Evolutionary conservation across 1,284 basidiomycete genomes (phyloP).

Genomic region (Hypsizygus ulmarius): DNA sequence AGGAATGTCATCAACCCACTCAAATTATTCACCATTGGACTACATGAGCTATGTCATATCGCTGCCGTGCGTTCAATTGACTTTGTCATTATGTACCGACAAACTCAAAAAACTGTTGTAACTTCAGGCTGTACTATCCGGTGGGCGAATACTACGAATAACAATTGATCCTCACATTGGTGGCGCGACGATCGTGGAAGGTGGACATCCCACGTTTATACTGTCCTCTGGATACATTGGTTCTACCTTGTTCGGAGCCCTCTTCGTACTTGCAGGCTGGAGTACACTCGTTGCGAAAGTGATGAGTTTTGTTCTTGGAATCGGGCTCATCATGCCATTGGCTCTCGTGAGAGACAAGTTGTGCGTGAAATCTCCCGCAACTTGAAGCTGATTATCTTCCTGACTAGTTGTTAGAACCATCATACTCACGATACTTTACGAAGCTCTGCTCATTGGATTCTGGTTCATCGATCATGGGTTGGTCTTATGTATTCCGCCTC

Average conservation of each 20-base stretch:
- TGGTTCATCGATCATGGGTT: conserved; percentile 85
- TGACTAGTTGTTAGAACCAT: conserved; percentile 59
- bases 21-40: conserved; percentile 81
- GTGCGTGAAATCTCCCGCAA: conserved; percentile 39
- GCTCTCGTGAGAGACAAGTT: conserved; percentile 80
- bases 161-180: conserved; percentile 82
- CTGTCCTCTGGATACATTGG: conserved; percentile 76
- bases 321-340: conserved; percentile 71
- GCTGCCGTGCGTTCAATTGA: conserved; percentile 49
- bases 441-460: conserved; percentile 75
- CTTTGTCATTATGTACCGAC: conserved; percentile 8
- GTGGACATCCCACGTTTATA: conserved; percentile 67
- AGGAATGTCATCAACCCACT: conserved; percentile 74
- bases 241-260: conserved; percentile 74
- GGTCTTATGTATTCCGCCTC: conserved; percentile 23
- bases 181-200: conserved; percentile 73
- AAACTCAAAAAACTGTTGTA: conserved; percentile 11
- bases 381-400: conserved; percentile 1
- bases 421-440: conserved; percentile 68
- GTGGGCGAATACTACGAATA: conserved; percentile 70
- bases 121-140: conserved; percentile 71
- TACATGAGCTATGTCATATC: conserved; percentile 84
- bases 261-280: conserved; percentile 76
- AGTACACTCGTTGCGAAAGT: conserved; percentile 79
- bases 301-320: conserved; percentile 75